These are phyloP conservation scores for Plasmodium ovale DNA, from an alignment of 169 alveolate genomes.

Conservation along the genomic window DNA sequence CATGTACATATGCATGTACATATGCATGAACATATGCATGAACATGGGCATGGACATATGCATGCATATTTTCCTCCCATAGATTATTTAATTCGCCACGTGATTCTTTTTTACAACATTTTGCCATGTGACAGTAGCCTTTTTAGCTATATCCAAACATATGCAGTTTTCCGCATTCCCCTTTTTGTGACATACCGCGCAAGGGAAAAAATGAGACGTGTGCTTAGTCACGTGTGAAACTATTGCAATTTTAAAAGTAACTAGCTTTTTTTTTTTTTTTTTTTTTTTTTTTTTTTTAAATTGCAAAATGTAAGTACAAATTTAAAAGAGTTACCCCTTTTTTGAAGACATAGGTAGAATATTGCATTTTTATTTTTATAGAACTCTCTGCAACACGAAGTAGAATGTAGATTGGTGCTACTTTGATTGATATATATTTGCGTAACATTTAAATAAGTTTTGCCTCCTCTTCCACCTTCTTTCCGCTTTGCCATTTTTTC, in stretches of 20 bases:
- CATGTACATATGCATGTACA: no score
- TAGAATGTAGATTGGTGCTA: neutral
- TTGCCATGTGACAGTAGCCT: no score
- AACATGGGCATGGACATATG: no score
- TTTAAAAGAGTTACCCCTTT: neutral
- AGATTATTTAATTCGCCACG: no score
- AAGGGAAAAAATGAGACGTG: neutral
- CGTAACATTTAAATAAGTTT: no score
- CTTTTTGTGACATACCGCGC: neutral
- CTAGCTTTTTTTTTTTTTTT: neutral
- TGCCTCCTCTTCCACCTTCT: no score
- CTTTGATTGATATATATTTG: no score
- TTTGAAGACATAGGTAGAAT: neutral
- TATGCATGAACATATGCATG: no score
- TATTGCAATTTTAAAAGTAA: neutral
- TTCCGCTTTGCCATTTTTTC: no score
- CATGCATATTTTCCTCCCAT: no score
- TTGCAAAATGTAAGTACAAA: neutral
- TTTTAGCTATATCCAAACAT: neutral
- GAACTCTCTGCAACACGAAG: neutral
- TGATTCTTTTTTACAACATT: no score
- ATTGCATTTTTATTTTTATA: no score
- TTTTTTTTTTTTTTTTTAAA: neutral
- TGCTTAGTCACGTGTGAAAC: neutral
- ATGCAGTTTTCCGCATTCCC: neutral